These are phyloP conservation scores for Globisporangium acanthophoron DNA, from an alignment of 352 stramenopile species.

Conservation along the genomic window DNA sequence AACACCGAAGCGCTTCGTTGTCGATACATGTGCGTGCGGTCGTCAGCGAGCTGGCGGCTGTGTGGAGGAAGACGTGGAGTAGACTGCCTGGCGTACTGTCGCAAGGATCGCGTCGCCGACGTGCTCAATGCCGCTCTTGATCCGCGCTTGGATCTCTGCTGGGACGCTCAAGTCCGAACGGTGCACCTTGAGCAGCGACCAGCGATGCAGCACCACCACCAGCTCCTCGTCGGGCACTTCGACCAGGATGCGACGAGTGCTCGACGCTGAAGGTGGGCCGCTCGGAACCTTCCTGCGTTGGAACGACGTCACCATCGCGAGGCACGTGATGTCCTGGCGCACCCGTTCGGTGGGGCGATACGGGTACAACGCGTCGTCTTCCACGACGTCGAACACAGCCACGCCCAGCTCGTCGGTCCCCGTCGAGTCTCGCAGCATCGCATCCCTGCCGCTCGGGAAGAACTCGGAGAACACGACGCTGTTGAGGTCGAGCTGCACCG, in stretches of 20 bases:
- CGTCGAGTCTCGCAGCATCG: background rate
- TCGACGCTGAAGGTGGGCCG: background rate
- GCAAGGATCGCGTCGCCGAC: constrained; percentile 12
- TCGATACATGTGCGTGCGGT: background rate
- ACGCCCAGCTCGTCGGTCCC: constrained; percentile 5
- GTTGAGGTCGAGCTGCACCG: constrained; percentile 31
- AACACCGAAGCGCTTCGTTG: no score
- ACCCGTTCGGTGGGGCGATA: constrained; percentile 10
- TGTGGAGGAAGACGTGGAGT: background rate
- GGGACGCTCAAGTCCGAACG: constrained; percentile 4
- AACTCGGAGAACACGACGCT: constrained; percentile 33
- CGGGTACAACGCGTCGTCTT: constrained; percentile 15
- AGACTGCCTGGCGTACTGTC: constrained; percentile 6
- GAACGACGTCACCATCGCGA: constrained; percentile 15
- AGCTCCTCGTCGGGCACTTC: constrained; percentile 8
- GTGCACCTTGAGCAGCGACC: constrained; percentile 13
- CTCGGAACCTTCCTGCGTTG: constrained; percentile 2
- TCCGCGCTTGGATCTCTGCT: constrained; percentile 8
- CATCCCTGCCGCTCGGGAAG: background rate
- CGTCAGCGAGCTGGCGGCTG: background rate
- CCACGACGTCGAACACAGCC: constrained; percentile 13
- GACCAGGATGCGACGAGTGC: background rate
- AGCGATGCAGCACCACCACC: constrained; percentile 14
- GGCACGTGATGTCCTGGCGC: constrained; percentile 13
- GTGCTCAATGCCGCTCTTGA: constrained; percentile 6